phyloP scores from a whole-genome alignment of 2,329 filamentous ascomycete species.

The Trichoderma sp. region DNA sequence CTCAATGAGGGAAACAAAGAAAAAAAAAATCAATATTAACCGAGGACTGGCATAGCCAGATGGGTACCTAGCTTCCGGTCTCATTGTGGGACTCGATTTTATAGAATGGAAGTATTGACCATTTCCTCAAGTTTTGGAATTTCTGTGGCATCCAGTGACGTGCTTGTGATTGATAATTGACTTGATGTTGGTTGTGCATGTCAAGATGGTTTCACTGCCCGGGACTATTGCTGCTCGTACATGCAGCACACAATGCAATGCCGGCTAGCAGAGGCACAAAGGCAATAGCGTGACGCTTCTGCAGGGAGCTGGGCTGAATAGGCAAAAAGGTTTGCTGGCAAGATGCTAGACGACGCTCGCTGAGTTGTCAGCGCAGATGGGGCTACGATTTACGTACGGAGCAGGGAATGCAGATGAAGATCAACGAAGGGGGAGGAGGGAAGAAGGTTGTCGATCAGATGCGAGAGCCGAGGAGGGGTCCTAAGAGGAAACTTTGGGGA shows the following conservation, averaged over 20 bases:
- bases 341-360: background rate
- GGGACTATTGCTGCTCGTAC: background rate
- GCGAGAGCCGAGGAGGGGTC: background rate
- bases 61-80: slow-evolving; percentile 1
- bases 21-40: slow-evolving; percentile 11
- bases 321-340: background rate
- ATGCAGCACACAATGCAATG: background rate
- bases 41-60: slow-evolving; percentile 7
- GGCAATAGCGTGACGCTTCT: background rate
- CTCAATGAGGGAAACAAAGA: background rate
- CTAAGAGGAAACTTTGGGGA: background rate
- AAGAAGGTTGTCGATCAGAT: background rate
- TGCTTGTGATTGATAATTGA: background rate
- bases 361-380: slow-evolving; percentile 5
- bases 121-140: background rate
- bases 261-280: slow-evolving; percentile 1
- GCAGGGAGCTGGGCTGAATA: background rate
- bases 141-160: background rate
- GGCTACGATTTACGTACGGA: background rate
- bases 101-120: slow-evolving; percentile 12
- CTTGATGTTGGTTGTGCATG: background rate
- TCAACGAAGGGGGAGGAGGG: background rate
- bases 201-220: background rate
- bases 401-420: background rate
- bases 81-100: background rate